Conservation (phyloP, 352 stramenopile genomes). For the Aphanomyces euteiches region DNA sequence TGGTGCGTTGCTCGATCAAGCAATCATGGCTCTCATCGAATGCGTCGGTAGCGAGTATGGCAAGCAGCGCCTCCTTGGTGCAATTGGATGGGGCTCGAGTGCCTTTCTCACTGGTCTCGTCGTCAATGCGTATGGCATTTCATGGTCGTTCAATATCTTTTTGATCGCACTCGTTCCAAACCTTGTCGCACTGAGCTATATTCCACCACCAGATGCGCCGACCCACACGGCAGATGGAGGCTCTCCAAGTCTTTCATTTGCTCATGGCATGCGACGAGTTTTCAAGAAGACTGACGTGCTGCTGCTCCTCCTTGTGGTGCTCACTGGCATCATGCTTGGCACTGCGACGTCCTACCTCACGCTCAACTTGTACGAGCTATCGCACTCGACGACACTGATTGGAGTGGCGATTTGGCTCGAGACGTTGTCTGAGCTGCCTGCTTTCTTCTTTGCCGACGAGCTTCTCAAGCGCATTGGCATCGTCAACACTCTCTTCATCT, state of each 20-base stretch:
- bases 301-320: constrained; percentile 58
- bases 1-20: constrained; percentile 65
- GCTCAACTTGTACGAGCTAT: constrained; percentile 79
- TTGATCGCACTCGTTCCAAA: constrained; percentile 48
- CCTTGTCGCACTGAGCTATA: constrained; percentile 64
- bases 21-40: constrained; percentile 59
- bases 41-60: constrained; percentile 73
- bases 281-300: constrained; percentile 56
- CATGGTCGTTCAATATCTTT: constrained; percentile 74
- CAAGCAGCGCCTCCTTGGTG: constrained; percentile 77
- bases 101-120: constrained; percentile 70
- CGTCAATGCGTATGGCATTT: constrained; percentile 54
- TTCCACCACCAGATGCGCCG: constrained; percentile 34
- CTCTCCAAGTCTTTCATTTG: constrained; percentile 41
- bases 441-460: constrained; percentile 73
- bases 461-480: constrained; percentile 70
- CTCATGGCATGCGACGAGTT: constrained; percentile 42
- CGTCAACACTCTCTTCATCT: constrained; percentile 67
- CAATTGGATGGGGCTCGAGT: constrained; percentile 56
- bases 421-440: constrained; percentile 71
- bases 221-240: constrained; percentile 24
- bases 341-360: constrained; percentile 80
- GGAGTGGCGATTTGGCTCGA: constrained; percentile 77
- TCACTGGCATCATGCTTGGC: constrained; percentile 78
- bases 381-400: constrained; percentile 68